Evolutionary conservation across 257 asterid species (phyloP), one percentile per base, ranked within the genome.

Genomic region (Solanum acaule): DNA sequence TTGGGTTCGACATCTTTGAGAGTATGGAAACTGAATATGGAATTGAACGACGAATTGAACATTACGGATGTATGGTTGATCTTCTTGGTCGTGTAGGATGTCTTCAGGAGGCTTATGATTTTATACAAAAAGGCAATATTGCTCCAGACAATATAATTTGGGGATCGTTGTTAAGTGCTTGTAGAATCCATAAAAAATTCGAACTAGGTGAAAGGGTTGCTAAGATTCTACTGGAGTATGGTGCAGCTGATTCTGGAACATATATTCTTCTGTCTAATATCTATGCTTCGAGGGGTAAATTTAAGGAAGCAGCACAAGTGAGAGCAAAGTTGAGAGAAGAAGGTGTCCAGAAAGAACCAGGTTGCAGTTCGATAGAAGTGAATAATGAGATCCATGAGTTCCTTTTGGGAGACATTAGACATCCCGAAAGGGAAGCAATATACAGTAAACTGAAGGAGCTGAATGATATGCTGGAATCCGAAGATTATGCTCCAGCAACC

Each of bases 41-140:
- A 35, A 68, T 92, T 14, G 92, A 91, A 89, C 93, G 92, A 16
- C 88, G 88, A 82, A 85, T 92, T 33, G 95, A 93, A 89, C 95
- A 94, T 88, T 92, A 90, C 5, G 95, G 95, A 46, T 93, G 96
- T 88, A 63, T 94, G 87, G 94, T 93, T 59, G 96, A 93, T 91
- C 94, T 93, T 86, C 89, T 93, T 65, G 93, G 96, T 34, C 94
- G 96, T 38, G 94, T 91, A 3, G 95, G 95, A 68, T 75, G 52
- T 71, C 90, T 94, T 79, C 90, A 93, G 71, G 93, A 93, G 79
- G 96, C 95, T 79, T 91, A 90, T 87, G 56, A 87, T 13, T 88
- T 91, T 27, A 90, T 90, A 42, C 91, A 78, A 52, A 90, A 75
- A 59, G 91, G 90, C 92, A 61, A 83, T 37, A 77, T 88, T 23